A percentile compares a stretch with the other conserved stretches of the same genome.
Evolutionary conservation across 495 filamentous ascomycete species (phyloP).

Genomic region (Penicillium lagena): DNA sequence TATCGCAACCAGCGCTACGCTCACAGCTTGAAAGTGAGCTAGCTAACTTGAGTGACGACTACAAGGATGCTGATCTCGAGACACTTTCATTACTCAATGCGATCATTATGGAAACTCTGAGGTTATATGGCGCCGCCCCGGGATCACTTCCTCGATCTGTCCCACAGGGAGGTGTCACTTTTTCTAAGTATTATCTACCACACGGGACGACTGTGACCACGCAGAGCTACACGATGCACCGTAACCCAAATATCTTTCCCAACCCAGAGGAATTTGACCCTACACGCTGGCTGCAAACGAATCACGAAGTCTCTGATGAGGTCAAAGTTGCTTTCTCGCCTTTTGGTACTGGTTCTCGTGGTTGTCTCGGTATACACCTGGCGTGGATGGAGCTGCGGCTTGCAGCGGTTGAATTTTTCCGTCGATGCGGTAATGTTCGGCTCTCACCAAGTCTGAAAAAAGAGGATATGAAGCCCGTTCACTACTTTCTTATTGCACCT

Average conservation of each 20-base stretch:
- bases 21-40: slow-evolving; percentile 16
- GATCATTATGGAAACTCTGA: slow-evolving; percentile 46
- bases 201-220: slow-evolving; percentile 11
- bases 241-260: slow-evolving; percentile 12
- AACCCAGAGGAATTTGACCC: slow-evolving; percentile 15
- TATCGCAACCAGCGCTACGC: slow-evolving; percentile 1
- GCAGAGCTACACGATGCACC: slow-evolving; percentile 16
- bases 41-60: slow-evolving; percentile 2
- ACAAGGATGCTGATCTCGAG: slow-evolving; percentile 23
- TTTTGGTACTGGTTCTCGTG: slow-evolving; percentile 12
- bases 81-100: slow-evolving; percentile 35
- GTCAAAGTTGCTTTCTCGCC: slow-evolving; percentile 5
- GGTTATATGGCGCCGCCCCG: slow-evolving; percentile 40
- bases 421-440: slow-evolving; percentile 2
- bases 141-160: slow-evolving; percentile 26
- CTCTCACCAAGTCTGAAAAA: slow-evolving; percentile 3
- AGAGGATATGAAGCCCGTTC: slow-evolving; percentile 8
- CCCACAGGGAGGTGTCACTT: slow-evolving; percentile 9
- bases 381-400: slow-evolving; percentile 1
- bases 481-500: slow-evolving; percentile 10
- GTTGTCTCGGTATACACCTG: slow-evolving; percentile 13
- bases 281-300: slow-evolving; percentile 7
- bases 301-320: neutral
- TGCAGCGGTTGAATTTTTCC: slow-evolving; percentile 5
- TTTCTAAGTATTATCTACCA: slow-evolving; percentile 15